Percentiles rank a stretch among this genome's conserved stretches.
These are phyloP conservation scores for Elongisporangium undulatum DNA, from an alignment of 352 stramenopile genomes.

Conservation along the genomic window DNA sequence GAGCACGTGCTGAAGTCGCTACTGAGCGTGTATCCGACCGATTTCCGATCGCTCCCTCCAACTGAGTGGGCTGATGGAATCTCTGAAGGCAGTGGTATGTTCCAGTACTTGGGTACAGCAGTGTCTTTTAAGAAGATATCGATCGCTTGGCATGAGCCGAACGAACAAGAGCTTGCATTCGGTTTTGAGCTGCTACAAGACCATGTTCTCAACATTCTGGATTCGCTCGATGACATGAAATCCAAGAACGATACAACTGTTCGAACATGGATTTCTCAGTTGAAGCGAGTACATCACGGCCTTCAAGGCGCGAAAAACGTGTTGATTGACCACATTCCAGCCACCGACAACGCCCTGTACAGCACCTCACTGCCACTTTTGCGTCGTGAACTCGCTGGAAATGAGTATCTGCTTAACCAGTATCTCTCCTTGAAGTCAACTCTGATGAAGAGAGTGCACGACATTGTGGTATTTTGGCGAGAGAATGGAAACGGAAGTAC, in stretches of 20 bases:
- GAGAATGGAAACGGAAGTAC: constrained; percentile 31
- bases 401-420: constrained; percentile 25
- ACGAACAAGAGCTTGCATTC: constrained; percentile 45
- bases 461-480: constrained; percentile 49
- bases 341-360: constrained; percentile 22
- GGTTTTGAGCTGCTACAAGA: constrained; percentile 45
- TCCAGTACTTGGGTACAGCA: constrained; percentile 51
- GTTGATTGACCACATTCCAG: constrained; percentile 33
- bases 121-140: constrained; percentile 49
- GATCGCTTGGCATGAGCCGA: constrained; percentile 62
- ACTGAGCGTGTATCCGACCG: constrained; percentile 45
- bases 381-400: constrained; percentile 15
- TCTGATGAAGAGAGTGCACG: constrained; percentile 34
- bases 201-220: constrained; percentile 33
- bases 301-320: constrained; percentile 47
- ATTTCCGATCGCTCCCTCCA: constrained; percentile 55
- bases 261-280: constrained; percentile 35
- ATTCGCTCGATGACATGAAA: constrained; percentile 19
- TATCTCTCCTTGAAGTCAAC: constrained; percentile 35
- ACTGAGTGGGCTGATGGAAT: constrained; percentile 38
- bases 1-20: constrained; percentile 39
- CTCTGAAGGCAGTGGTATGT: constrained; percentile 33
- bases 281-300: constrained; percentile 40
- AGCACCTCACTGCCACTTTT: constrained; percentile 38
- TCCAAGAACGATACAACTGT: constrained; percentile 25